Base-by-base conservation (phyloP, 768 basidiomycete genomes). In the Gloeostereum incarnatum region DNA sequence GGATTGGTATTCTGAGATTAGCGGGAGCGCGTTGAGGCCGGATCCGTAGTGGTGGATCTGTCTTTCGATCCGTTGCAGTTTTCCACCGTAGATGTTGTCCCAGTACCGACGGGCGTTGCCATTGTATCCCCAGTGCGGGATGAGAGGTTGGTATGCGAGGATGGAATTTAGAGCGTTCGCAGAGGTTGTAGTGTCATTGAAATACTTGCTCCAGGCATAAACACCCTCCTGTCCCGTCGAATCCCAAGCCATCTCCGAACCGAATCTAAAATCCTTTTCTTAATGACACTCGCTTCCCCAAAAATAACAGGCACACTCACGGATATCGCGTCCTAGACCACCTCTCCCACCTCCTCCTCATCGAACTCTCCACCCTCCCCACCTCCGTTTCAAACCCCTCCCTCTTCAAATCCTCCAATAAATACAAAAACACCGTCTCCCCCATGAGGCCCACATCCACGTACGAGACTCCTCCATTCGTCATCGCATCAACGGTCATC, bases 51-150 rank as follows among this genome's bases (percentile, higher is more conserved):
- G 73, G 50, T 75, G 73, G 34, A 75, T 68, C 48, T 75, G 73
- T 5, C 73, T 63, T 49, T 76, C 74, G 41, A 71, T 69, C 24
- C 72, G 59, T 34, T 34, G n/a, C 8, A 29, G 26, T 47, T 76
- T 75, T 1, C 71, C 72, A 11, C 68, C 73, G 38, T 73, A 76
- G 11, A 73, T 55, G 40, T 72, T 73, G 50, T 76, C 74, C 74
- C 71, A 73, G 54, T 73, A 75, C 21, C 73, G 62, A 38, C 73
- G 57, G 1, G 73, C 73, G 47, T 75, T 75, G 5, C 73, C 73
- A 45, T 75, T 74, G 53, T 74, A 74, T 11, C 72, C 73, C 73
- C 73, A 76, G 49, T 75, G 73, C n/a, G 73, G 64, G 23, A 75
- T 63, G 5, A 69, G 59, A 2, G 73, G 72, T 45, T 76, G 69